These are phyloP conservation scores for Aspergillus homomorphus DNA, from an alignment of 495 filamentous ascomycete genomes.

Conservation along the genomic window DNA sequence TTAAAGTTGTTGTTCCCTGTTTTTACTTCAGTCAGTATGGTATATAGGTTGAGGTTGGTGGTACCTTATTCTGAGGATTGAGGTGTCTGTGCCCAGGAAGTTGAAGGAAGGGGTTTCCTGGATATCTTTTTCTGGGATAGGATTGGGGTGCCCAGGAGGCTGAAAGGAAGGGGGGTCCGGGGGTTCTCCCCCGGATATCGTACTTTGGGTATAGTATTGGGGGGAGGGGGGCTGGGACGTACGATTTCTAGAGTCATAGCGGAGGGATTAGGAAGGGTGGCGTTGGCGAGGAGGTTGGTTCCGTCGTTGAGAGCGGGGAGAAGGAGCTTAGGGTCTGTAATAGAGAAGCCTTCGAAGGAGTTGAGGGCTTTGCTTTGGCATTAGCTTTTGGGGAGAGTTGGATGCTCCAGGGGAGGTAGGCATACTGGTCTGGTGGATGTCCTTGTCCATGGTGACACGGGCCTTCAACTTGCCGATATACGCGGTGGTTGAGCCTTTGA, in stretches of 20 bases:
- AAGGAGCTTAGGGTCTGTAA: conserved; percentile 25
- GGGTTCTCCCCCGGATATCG: too few relatives aligned
- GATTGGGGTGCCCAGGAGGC: too few relatives aligned
- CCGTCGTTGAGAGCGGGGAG: conserved; percentile 26
- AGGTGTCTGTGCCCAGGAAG: too few relatives aligned
- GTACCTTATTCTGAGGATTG: neutral
- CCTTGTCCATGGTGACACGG: conserved; percentile 36
- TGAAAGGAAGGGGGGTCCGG: neutral
- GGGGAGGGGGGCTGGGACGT: neutral
- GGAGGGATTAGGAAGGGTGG: conserved; percentile 38
- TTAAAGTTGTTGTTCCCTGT: conserved; percentile 31
- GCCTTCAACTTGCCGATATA: conserved; percentile 35
- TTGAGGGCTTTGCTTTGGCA: conserved; percentile 21
- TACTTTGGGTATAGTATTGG: neutral
- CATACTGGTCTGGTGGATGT: conserved; percentile 36
- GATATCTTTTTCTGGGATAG: too few relatives aligned
- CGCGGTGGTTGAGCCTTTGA: conserved; percentile 32
- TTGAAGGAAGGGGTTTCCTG: too few relatives aligned
- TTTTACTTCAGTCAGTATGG: too few relatives aligned
- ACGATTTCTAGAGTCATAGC: conserved; percentile 39
- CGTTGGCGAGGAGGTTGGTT: conserved; percentile 36
- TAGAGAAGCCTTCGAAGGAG: conserved; percentile 27
- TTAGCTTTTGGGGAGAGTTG: neutral
- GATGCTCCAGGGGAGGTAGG: neutral
- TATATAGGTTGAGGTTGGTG: too few relatives aligned